These are phyloP conservation scores for Cyberlindnera veronae DNA, from an alignment of 805 yeast species.

Conservation along the genomic window DNA sequence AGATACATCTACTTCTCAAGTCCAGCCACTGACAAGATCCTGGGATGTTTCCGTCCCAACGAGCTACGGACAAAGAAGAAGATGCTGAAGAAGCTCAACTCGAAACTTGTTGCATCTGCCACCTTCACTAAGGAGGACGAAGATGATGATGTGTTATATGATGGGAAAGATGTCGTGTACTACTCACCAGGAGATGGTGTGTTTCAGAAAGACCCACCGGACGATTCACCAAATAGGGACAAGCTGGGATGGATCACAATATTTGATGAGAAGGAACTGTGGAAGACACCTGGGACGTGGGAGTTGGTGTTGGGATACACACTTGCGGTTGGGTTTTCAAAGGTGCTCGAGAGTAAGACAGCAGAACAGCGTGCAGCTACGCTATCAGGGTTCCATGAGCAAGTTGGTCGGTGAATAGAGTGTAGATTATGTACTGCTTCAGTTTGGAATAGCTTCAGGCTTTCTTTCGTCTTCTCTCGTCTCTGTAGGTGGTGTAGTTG, in stretches of 20 bases:
- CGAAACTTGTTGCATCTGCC: constrained; percentile 1
- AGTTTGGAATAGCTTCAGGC: constrained; percentile 4
- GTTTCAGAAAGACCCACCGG: constrained; percentile 42
- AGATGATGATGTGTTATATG: constrained; percentile 3
- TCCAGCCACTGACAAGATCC: constrained; percentile 28
- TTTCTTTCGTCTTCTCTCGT: constrained; percentile 2
- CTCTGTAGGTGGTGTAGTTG: background rate
- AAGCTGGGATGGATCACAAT: constrained; percentile 66
- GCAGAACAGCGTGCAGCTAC: background rate
- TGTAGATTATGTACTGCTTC: background rate
- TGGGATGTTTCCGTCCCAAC: constrained; percentile 33
- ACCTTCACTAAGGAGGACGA: background rate
- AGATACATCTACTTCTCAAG: constrained; percentile 30
- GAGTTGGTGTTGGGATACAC: constrained; percentile 51
- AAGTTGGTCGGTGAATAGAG: background rate
- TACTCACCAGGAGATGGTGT: constrained; percentile 54
- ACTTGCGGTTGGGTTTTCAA: constrained; percentile 47
- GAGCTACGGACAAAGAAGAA: constrained; percentile 37
- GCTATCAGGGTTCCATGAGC: too few relatives aligned
- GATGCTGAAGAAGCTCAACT: constrained; percentile 30
- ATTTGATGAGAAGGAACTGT: constrained; percentile 40
- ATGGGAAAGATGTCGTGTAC: constrained; percentile 11
- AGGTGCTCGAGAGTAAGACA: constrained; percentile 25
- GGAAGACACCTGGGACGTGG: constrained; percentile 44
- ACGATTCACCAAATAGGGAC: constrained; percentile 57